phyloP scores from a whole-genome alignment of 257 asterid genomes.

The Lantana camara region DNA sequence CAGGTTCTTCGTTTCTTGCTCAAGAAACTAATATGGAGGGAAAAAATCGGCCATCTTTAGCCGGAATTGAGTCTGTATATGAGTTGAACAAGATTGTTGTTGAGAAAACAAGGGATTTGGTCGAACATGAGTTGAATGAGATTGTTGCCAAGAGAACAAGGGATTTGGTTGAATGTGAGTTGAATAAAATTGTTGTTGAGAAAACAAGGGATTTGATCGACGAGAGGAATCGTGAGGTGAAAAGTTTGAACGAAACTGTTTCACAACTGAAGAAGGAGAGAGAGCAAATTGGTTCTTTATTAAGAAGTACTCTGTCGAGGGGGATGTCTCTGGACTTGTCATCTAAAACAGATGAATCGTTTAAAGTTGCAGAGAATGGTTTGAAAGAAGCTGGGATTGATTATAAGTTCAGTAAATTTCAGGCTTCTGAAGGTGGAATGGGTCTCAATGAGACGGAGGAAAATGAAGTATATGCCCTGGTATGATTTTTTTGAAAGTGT shows the following conservation, averaged over 20 bases:
- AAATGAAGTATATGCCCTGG: constrained; percentile 92
- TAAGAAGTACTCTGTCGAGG: constrained; percentile 80
- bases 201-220: constrained; percentile 72
- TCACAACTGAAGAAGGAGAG: constrained; percentile 78
- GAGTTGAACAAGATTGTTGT: constrained; percentile 72
- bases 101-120: too few relatives aligned
- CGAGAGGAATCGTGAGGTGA: constrained; percentile 67
- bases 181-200: constrained; percentile 65
- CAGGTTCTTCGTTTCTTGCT: constrained; percentile 86
- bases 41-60: constrained; percentile 79
- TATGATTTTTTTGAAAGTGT: constrained; percentile 33
- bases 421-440: constrained; percentile 46
- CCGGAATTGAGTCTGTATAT: constrained; percentile 85
- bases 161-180: too few relatives aligned
- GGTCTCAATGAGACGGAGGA: constrained; percentile 59
- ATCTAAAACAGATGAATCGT: constrained; percentile 77
- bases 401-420: constrained; percentile 63
- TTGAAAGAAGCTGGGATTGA: constrained; percentile 87
- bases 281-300: constrained; percentile 85
- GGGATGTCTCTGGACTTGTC: constrained; percentile 79
- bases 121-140: too few relatives aligned
- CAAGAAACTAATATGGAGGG: constrained; percentile 88
- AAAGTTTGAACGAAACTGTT: constrained; percentile 62
- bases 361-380: constrained; percentile 92
- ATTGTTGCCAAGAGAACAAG: too few relatives aligned